Evolutionary conservation across 495 filamentous ascomycete genomes (phyloP), one percentile per base, ranked within the genome.

Genomic region (Massariosphaeria phaeospora): DNA sequence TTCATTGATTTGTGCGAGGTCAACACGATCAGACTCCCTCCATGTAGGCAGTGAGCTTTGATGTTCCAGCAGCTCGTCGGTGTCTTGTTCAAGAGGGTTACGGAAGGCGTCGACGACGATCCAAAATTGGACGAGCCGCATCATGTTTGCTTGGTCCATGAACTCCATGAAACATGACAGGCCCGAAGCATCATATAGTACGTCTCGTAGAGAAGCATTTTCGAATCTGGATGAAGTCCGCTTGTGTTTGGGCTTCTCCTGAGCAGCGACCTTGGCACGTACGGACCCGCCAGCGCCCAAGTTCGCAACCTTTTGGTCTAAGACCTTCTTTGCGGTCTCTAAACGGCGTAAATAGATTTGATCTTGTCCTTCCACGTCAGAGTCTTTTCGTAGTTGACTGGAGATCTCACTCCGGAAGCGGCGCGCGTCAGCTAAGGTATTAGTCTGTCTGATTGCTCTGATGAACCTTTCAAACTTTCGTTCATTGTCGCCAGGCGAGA

Each of bases 131-230:
- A 99, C 93, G 33, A 96, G 70, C 12, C 84, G 78, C 83, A 96
- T 90, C 5, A 94, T 76, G 25, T 79, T 74, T 65, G 88, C 84
- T 24, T 91, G 85, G 68, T 99, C 94, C 94, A 97, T 96, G 67
- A 89, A 96, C 64, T 99, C 94, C 94, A 97, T 99, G 67, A 97
- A 96, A 66, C 95, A 99, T 10, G 91, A 96, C 13, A 97, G 74
- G 5, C 89, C 91, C 1, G 91, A 83, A 8, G 91, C 81, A 68
- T 93, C 86, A 57, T 90, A 85, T 51, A 99, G 77, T 18, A 97
- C 72, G 23, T 97, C 88, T 26, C 80, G 79, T 3, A 97, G 74
- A 0, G 88, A 83, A 8, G 84, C 80, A 59, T 84, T 84, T 52
- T 87, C 82, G 20, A 85, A 65, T 34, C 75, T 75, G 13, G 88